Conservation (phyloP, 768 basidiomycete genomes). For the Stropharia rugosoannulata region DNA sequence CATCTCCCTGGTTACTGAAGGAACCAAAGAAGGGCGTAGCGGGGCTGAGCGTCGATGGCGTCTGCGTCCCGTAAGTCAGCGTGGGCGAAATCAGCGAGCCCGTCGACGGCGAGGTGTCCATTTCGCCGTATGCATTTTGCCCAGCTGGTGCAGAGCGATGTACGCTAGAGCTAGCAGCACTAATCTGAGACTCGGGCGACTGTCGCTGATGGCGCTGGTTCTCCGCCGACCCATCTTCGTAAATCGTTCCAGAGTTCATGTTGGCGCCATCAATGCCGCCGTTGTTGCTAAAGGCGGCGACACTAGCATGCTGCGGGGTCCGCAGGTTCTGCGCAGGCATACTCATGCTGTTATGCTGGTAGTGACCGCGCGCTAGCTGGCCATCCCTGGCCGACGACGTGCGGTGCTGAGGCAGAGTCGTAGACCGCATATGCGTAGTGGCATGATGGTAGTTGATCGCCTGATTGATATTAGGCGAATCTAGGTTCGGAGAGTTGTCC, state of each 20-base stretch:
- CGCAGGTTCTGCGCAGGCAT: conserved; percentile 31
- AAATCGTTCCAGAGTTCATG: conserved; percentile 16
- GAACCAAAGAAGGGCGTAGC: conserved; percentile 71
- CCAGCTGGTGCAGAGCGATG: neutral
- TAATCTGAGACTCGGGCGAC: neutral
- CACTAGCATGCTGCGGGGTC: conserved; percentile 32
- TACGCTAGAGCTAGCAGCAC: neutral
- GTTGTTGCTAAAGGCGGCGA: conserved; percentile 21
- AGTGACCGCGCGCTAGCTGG: conserved; percentile 35
- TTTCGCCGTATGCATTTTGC: conserved; percentile 16
- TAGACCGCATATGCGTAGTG: conserved; percentile 39
- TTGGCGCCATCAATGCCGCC: conserved; percentile 14
- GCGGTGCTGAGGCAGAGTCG: conserved; percentile 44
- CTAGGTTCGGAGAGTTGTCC: neutral
- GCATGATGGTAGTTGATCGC: conserved; percentile 19
- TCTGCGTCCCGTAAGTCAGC: conserved; percentile 64
- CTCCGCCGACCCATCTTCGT: conserved; percentile 16
- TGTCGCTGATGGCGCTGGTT: conserved; percentile 1
- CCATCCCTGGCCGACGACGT: conserved; percentile 19
- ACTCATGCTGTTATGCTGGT: conserved; percentile 50
- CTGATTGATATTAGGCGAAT: conserved; percentile 13
- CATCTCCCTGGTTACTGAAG: conserved; percentile 38
- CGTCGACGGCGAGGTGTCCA: conserved; percentile 34
- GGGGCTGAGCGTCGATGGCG: conserved; percentile 67
- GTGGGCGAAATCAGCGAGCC: conserved; percentile 65